Percentiles rank a stretch among this genome's conserved stretches.
Conservation (phyloP, 2,329 filamentous ascomycete species). For the Alternaria sp. region DNA sequence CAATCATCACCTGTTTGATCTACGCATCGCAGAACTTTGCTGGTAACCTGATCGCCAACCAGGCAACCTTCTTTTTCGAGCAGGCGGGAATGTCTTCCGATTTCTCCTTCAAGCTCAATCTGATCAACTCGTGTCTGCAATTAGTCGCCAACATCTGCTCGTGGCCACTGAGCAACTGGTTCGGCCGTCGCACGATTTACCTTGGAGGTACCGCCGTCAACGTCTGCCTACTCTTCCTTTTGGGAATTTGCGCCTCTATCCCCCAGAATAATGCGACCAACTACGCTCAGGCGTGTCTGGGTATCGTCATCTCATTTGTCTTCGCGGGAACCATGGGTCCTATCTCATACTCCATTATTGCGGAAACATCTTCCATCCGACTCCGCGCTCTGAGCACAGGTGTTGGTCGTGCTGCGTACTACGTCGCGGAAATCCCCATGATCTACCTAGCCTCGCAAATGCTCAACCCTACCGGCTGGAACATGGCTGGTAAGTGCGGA, state of each 20-base stretch:
- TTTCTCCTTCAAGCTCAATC: conserved; percentile 67
- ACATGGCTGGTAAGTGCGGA: conserved; percentile 46
- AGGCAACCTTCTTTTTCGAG: conserved; percentile 68
- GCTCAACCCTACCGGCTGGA: conserved; percentile 56
- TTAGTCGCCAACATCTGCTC: conserved; percentile 69
- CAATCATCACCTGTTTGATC: conserved; percentile 63
- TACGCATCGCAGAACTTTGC: conserved; percentile 67
- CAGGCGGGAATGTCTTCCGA: conserved; percentile 66
- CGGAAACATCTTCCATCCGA: conserved; percentile 70
- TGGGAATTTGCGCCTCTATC: conserved; percentile 67
- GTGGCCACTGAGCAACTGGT: conserved; percentile 70
- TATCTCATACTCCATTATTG: conserved; percentile 72
- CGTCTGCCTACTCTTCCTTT: conserved; percentile 61
- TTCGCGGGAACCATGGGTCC: conserved; percentile 70
- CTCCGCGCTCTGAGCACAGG: conserved; percentile 70
- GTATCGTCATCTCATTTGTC: conserved; percentile 70
- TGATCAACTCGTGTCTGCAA: conserved; percentile 70
- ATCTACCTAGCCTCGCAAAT: conserved; percentile 67
- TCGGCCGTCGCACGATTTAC: conserved; percentile 70
- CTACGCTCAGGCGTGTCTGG: conserved; percentile 67
- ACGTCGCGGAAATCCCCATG: conserved; percentile 69
- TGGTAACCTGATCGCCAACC: conserved; percentile 69
- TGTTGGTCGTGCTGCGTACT: conserved; percentile 69
- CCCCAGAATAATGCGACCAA: conserved; percentile 51
- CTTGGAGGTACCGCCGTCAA: conserved; percentile 66